phyloP scores from a whole-genome alignment of 139 green algal species.

The Chlorella sorokiniana region DNA sequence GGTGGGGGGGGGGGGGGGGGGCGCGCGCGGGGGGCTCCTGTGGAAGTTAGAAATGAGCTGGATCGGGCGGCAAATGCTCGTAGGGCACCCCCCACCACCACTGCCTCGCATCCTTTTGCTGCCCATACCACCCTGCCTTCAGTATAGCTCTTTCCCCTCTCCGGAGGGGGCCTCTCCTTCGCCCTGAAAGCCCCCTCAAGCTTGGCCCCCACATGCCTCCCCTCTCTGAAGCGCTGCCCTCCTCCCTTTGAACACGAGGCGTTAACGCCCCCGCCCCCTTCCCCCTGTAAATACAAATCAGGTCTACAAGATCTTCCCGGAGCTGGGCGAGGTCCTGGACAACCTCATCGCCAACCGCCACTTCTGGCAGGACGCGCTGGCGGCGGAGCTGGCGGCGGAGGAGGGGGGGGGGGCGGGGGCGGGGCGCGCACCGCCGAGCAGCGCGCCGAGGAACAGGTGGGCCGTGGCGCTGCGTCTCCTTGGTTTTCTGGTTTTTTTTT shows the following conservation, averaged over 20 bases:
- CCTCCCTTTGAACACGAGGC: neutral
- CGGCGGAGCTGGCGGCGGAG: neutral
- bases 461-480: neutral
- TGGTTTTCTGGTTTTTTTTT: neutral
- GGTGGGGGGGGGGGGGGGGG: too few relatives aligned
- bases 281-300: slow-evolving; percentile 2
- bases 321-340: slow-evolving; percentile 36
- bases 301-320: slow-evolving; percentile 58
- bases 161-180: too few relatives aligned
- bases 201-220: neutral
- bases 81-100: too few relatives aligned
- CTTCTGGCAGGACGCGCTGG: slow-evolving; percentile 33
- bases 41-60: too few relatives aligned
- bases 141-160: too few relatives aligned
- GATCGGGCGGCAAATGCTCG: too few relatives aligned
- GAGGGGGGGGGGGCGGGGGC: neutral
- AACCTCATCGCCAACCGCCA: slow-evolving; percentile 48
- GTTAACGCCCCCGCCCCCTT: neutral
- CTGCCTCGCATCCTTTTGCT: too few relatives aligned
- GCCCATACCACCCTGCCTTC: too few relatives aligned
- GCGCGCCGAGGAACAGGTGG: neutral
- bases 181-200: too few relatives aligned
- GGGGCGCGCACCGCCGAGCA: neutral
- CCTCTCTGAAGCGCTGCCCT: neutral
- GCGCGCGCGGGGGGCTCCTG: too few relatives aligned